Conservation (phyloP, 176 grass and related monocot species). For the Oryza brachyantha region DNA sequence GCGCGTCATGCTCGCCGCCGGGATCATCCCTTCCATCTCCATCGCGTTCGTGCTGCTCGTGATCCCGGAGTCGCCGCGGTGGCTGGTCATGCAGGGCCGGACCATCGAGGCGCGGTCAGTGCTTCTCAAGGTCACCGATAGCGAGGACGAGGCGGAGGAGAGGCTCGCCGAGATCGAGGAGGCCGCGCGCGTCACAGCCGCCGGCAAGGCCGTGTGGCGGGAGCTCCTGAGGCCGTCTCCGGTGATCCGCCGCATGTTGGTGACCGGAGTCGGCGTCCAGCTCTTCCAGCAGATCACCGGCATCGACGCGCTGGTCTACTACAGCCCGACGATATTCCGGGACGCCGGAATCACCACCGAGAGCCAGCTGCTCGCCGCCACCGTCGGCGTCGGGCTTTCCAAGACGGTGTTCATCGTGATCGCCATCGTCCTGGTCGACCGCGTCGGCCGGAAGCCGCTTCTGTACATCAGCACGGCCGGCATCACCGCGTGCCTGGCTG, state of each 20-base stretch:
- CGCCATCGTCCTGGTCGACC: conserved; percentile 60
- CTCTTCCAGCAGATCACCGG: conserved; percentile 78
- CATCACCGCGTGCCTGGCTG: conserved; percentile 61
- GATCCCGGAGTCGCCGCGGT: conserved; percentile 80
- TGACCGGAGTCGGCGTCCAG: conserved; percentile 56
- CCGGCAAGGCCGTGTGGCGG: conserved; percentile 39
- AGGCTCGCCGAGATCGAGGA: conserved; percentile 63
- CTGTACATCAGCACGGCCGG: conserved; percentile 62
- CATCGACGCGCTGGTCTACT: conserved; percentile 68
- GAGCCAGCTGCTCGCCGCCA: conserved; percentile 57
- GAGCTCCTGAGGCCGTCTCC: conserved; percentile 58
- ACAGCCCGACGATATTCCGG: conserved; percentile 72
- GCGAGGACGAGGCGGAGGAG: conserved; percentile 38
- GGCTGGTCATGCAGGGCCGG: conserved; percentile 57
- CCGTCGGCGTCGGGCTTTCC: conserved; percentile 57
- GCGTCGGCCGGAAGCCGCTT: conserved; percentile 61
- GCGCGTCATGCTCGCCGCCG: conserved; percentile 63
- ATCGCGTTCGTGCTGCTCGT: conserved; percentile 55
- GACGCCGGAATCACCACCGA: conserved; percentile 56
- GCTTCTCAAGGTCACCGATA: conserved; percentile 46
- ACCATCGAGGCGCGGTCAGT: conserved; percentile 41
- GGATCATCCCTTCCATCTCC: conserved; percentile 60
- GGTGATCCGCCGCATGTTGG: conserved; percentile 48
- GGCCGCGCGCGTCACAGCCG: background rate
- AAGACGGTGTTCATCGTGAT: conserved; percentile 68